Evolutionary conservation across 805 yeast species (phyloP), one percentile per base, ranked within the genome.

Genomic region (Ogataea siamensis): DNA sequence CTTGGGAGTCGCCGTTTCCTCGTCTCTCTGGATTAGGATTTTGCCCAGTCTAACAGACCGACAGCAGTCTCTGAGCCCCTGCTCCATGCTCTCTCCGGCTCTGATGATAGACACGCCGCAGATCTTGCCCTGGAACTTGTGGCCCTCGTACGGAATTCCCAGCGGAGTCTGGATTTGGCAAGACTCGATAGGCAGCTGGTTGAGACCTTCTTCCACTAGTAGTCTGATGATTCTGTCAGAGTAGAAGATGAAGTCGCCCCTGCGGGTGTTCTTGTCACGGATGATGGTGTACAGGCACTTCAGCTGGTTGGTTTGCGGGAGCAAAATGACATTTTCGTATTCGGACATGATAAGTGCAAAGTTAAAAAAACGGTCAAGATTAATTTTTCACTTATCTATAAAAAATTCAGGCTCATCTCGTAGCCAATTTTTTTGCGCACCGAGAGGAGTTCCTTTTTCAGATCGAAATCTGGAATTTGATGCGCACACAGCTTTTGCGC

Each of bases 31-130:
- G 53, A 93, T 93, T 58, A 93, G 71, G 51, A 93, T 91, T 70
- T 93, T 93, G 37, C 99, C 99, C 44, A 93, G 85, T 58, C 98
- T 75, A 25, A 93, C 99, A 8, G 95, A 83, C 49, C 99, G 76
- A 62, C 98, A 88, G 65, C 99, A 91, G 62, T 91, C 98, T 62
- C 99, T 79, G 48, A 93, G 71, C 22, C 98, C 99, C 72, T 87
- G 95, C 65, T 93, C 99, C 99, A 93, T 93, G 29, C 95, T 83
- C 64, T 93, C 99, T 50, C 99, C 99, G 5, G 99, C 99, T 60
- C 99, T 76, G 54, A 93, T 94, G 58, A 93, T 93, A 12, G 96
- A 87, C 24, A 93, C 99, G 49, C 99, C 99, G 62, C 98, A 91
- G 44, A 93, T 93, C 64, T 87, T 88, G 29, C 99, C 98, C 55